These are phyloP conservation scores for Platanthera guangdongensis DNA, from an alignment of 106 monocot species.

Conservation along the genomic window DNA sequence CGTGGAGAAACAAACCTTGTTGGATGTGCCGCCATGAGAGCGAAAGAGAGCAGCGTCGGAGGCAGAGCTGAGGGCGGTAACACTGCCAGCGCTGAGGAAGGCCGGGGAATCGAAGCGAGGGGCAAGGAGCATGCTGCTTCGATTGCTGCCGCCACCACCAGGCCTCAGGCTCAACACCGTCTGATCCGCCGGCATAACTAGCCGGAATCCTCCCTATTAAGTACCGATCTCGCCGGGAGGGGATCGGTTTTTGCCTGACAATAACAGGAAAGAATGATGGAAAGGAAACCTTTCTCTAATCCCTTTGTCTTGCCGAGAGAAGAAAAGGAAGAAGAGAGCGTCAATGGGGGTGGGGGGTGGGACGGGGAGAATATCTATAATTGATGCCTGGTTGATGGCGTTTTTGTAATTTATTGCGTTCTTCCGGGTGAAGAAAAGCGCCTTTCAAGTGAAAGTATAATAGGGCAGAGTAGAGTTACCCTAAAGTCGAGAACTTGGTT, in stretches of 20 bases:
- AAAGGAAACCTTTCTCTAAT: constrained; percentile 12
- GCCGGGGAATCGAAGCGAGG: constrained; percentile 39
- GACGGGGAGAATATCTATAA: too few species aligned
- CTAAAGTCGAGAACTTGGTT: too few species aligned
- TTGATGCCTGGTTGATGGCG: not conserved
- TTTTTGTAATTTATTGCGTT: constrained; percentile 6
- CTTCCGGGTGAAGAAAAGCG: not conserved
- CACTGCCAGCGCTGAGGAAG: constrained; percentile 14
- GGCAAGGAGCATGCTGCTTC: constrained; percentile 32
- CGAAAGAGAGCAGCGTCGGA: constrained; percentile 20
- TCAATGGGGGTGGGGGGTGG: not conserved
- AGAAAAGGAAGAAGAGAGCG: constrained; percentile 1
- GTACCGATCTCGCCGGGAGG: not conserved
- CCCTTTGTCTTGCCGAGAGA: not conserved
- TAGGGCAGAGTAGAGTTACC: not conserved
- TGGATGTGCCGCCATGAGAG: constrained; percentile 43
- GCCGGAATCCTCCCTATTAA: constrained; percentile 9
- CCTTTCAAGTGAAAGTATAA: not conserved
- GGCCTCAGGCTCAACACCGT: constrained; percentile 61
- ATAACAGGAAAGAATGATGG: not conserved
- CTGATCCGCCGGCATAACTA: constrained; percentile 84
- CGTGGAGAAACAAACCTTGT: not conserved
- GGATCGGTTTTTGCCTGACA: constrained; percentile 9
- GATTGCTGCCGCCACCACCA: constrained; percentile 71
- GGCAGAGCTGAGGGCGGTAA: constrained; percentile 2